Evolutionary conservation across 176 grass and related monocot species (phyloP).

Genomic region (Pontederia crassipes): DNA sequence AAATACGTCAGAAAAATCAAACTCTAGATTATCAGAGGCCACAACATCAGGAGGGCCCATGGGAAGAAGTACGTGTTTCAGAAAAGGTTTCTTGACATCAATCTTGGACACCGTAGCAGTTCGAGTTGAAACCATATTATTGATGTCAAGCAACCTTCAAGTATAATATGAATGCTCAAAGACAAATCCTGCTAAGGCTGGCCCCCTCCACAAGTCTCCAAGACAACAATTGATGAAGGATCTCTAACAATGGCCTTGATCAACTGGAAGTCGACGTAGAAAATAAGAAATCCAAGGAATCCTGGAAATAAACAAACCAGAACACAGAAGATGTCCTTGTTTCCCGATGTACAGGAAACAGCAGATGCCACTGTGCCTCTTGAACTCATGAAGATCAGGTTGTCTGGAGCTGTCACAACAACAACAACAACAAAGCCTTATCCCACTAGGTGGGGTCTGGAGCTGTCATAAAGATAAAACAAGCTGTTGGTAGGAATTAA

Average conservation of each 20-base stretch:
- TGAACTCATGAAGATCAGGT: conserved; percentile 99
- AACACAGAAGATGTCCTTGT: conserved; percentile 41
- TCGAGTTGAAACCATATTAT: conserved; percentile 79
- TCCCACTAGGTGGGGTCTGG: no score
- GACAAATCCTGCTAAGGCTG: conserved; percentile 33
- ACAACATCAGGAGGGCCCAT: conserved; percentile 64
- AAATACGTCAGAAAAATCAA: conserved; percentile 95
- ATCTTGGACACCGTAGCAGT: conserved; percentile 31
- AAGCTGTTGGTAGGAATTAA: no score
- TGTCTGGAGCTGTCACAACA: conserved; percentile 46
- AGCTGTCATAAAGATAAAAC: conserved; percentile 20
- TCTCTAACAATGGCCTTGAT: conserved; percentile 95
- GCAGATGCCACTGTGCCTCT: conserved; percentile 58
- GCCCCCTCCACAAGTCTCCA: conserved; percentile 36
- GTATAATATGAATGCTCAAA: not conserved
- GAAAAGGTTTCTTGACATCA: conserved; percentile 38
- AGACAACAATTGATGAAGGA: conserved; percentile 72
- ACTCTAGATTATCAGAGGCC: conserved; percentile 68
- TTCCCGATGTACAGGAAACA: conserved; percentile 98
- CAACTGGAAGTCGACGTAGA: conserved; percentile 74
- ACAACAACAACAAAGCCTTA: conserved; percentile 17
- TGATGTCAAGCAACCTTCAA: conserved; percentile 15
- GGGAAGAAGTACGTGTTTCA: conserved; percentile 70
- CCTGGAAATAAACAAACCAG: conserved; percentile 56
- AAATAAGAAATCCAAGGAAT: conserved; percentile 54